Evolutionary conservation across 371 early-diverging fungal genomes (phyloP).

Genomic region (Mucor sp.): DNA sequence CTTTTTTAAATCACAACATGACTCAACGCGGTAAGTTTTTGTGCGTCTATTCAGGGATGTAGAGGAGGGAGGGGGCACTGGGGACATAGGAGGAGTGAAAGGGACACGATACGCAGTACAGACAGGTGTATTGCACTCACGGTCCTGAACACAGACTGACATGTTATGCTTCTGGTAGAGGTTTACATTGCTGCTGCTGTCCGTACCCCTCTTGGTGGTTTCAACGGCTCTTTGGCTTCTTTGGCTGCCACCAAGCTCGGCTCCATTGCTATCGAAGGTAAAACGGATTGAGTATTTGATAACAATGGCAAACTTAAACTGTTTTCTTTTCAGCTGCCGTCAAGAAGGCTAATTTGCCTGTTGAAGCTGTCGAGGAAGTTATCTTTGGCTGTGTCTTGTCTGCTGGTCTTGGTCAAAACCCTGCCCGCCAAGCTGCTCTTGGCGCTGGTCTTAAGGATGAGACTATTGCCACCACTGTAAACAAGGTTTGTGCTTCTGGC

Average conservation of each 20-base stretch:
- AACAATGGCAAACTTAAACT: neutral
- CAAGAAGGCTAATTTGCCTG: conserved; percentile 67
- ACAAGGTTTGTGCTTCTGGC: conserved; percentile 98
- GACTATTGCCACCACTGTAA: conserved; percentile 88
- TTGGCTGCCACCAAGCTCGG: conserved; percentile 90
- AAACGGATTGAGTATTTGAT: neutral
- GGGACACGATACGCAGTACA: neutral
- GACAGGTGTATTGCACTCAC: neutral
- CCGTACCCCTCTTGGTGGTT: conserved; percentile 95
- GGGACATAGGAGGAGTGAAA: neutral
- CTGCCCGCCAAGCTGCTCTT: conserved; percentile 94
- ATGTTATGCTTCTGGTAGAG: conserved; percentile 33
- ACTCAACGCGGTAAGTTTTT: conserved; percentile 2
- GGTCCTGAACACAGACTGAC: neutral
- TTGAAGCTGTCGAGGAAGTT: conserved; percentile 80
- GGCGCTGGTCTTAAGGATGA: conserved; percentile 81
- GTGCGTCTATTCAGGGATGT: neutral
- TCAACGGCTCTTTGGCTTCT: conserved; percentile 88
- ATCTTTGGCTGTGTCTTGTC: conserved; percentile 88
- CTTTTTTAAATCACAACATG: neutral
- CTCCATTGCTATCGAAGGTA: conserved; percentile 87
- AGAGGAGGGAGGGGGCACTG: neutral
- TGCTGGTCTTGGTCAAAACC: conserved; percentile 92
- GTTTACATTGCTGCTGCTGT: conserved; percentile 89
- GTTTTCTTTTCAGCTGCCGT: conserved; percentile 60